Evolutionary conservation across 345 rosid genomes (phyloP), one percentile per base, ranked within the genome.

Genomic region (Linum trigynum): DNA sequence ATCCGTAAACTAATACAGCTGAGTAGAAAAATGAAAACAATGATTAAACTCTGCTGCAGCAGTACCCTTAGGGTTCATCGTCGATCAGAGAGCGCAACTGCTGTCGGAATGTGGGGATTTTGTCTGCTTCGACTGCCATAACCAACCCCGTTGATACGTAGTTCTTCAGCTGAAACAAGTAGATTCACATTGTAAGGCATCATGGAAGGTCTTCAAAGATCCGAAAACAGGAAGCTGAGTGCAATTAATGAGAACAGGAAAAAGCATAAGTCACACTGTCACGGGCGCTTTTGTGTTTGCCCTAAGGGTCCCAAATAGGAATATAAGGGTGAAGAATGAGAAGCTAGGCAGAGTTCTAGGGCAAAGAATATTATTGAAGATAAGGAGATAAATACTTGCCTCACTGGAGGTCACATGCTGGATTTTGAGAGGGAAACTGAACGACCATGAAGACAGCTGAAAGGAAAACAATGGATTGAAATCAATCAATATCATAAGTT

Each of bases 401-500:
- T 90, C 97, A 38, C 71, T 78, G 71, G 85, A 65, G 65, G 87
- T 73, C 15, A 87, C 78, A 2, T 73, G 83, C 71, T 80, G 82
- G 4, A 76, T 79, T 53, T 59, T 79, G 75, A 80, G 74, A 12
- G 95, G 88, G 71, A 77, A 94, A 64, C 59, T 77, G 74, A 90
- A 85, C 38, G 95, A 86, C 95, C 97, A 94, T 1, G 81, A 76
- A 71, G 96, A 82, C 39, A 90, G 85, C 99, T 94, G 95, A 78
- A 80, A 74, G 14, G 61, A 0, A 36, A 67, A 39, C 39, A 62
- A 9, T 12, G 64, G 59, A 73, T 39, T 62, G 43, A 71, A 67
- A 80, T 23, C 35, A 14, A 63, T 61, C 12, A 16, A 5, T 50
- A 37, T 14, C 17, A 40, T 23, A 64, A 23, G 55, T 23, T 23